Evolutionary conservation across 2,329 filamentous ascomycete genomes (phyloP), one percentile per base, ranked within the genome.

Genomic region (Clonostachys rhizophaga): DNA sequence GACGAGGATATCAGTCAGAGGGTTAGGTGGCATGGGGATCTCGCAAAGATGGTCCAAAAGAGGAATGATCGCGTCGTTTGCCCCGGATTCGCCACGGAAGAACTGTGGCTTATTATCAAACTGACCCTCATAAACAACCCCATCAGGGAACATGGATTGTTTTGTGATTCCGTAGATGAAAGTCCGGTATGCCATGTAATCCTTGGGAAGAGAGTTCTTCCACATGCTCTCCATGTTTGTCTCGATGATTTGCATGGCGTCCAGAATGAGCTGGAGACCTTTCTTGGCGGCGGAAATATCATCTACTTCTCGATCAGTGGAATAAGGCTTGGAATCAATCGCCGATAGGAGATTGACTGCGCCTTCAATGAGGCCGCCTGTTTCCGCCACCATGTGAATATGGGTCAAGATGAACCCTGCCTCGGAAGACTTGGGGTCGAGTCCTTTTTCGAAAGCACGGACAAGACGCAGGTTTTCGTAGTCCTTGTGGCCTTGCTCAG

Each of bases 131-230:
- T 96, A 96, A 42, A 95, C 69, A 8, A 96, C 92, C 9, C 92
- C 92, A 52, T 91, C 75, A 9, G 91, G 91, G 67, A 96, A 96
- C 91, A 96, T 96, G 58, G 83, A 86, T 68, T 96, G 91, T 43
- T 82, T 87, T 2, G 90, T 95, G 67, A 96, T 96, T 57, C 92
- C 92, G 61, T 96, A 96, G 71, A 96, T 96, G 74, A 96, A 96
- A 11, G 92, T 95, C 39, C 91, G 87, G 80, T 96, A 96, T 55
- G 81, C 86, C 49, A 87, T 89, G 70, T 96, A 96, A 55, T 90
- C 82, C 16, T 79, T 77, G 3, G 91, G 91, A 57, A 88, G 87
- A 47, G 88, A 94, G 65, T 91, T 89, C 50, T 78, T 78, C 92
- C 91, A 96, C 92, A 97, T 97, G 20, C 73, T 79, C 63, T 94